A percentile compares a stretch with the other conserved stretches of the same genome.
Conservation (phyloP, 306 rosid genomes). For the Dryas octopetala region DNA sequence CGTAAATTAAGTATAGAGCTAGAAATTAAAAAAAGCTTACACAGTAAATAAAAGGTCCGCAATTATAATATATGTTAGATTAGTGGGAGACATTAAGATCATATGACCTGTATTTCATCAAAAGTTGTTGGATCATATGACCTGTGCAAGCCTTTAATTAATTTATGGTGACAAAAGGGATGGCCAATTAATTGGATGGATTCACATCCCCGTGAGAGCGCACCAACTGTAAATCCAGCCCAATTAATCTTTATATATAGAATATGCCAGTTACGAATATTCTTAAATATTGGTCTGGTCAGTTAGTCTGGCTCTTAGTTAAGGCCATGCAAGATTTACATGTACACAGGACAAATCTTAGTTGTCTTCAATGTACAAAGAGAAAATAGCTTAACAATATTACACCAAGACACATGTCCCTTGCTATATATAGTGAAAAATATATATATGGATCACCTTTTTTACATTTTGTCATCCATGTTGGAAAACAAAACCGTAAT, state of each 20-base stretch:
- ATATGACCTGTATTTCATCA: conserved; percentile 6
- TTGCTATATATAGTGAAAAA: background rate
- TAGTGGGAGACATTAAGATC: conserved; percentile 68
- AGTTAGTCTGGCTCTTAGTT: background rate
- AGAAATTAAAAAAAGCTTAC: background rate
- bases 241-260: too few relatives aligned
- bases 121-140: conserved; percentile 48
- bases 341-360: conserved; percentile 5
- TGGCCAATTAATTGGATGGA: conserved; percentile 21
- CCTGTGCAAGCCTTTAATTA: conserved; percentile 37
- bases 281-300: background rate
- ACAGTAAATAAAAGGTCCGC: conserved; percentile 51
- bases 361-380: background rate
- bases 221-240: conserved; percentile 21
- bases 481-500: conserved; percentile 4
- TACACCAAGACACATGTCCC: background rate
- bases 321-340: background rate
- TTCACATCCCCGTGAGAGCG: conserved; percentile 23
- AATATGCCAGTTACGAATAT: conserved; percentile 10
- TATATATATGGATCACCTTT: background rate
- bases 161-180: conserved; percentile 14
- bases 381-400: background rate
- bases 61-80: conserved; percentile 46
- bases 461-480: background rate
- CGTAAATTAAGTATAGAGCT: background rate